Conservation (phyloP, 1,139 yeast genomes). For the Pneumocystis jirovecii region DNA sequence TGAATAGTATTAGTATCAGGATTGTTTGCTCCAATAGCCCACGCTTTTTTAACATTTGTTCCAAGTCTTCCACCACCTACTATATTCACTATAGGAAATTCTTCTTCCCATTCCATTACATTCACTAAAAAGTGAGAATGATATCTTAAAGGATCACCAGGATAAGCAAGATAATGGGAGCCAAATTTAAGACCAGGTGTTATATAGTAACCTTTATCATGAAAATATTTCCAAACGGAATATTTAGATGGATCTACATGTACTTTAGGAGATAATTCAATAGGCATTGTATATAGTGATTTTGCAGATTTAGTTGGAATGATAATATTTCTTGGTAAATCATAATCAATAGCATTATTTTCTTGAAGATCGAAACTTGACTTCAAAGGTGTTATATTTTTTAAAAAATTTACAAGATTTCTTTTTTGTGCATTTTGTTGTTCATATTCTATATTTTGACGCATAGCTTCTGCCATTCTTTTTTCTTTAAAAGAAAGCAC, state of each 20-base stretch:
- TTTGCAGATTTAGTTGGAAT: background rate
- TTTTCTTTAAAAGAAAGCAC: background rate
- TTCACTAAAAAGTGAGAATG: conserved; percentile 76
- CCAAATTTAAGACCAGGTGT: conserved; percentile 88
- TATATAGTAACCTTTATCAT: conserved; percentile 36
- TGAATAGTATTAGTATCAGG: conserved; percentile 18
- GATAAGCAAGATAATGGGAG: conserved; percentile 75
- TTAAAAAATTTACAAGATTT: background rate
- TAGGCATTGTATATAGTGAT: background rate
- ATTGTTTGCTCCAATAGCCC: conserved; percentile 44
- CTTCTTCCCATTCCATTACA: conserved; percentile 36
- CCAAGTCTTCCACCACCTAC: conserved; percentile 81
- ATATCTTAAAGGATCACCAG: conserved; percentile 83
- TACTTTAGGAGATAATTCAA: background rate
- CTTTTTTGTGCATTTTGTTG: background rate
- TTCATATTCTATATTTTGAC: background rate
- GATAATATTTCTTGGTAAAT: background rate
- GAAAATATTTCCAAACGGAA: conserved; percentile 32
- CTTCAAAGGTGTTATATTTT: background rate
- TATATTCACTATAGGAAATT: conserved; percentile 40
- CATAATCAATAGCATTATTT: conserved; percentile 6
- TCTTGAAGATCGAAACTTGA: conserved; percentile 11
- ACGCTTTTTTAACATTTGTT: conserved; percentile 78
- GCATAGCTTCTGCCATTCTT: background rate
- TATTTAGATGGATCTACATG: background rate